Evolutionary conservation across 352 stramenopile genomes (phyloP), one percentile per base, ranked within the genome.

Genomic region (Phytophthora macrochlamydospora): DNA sequence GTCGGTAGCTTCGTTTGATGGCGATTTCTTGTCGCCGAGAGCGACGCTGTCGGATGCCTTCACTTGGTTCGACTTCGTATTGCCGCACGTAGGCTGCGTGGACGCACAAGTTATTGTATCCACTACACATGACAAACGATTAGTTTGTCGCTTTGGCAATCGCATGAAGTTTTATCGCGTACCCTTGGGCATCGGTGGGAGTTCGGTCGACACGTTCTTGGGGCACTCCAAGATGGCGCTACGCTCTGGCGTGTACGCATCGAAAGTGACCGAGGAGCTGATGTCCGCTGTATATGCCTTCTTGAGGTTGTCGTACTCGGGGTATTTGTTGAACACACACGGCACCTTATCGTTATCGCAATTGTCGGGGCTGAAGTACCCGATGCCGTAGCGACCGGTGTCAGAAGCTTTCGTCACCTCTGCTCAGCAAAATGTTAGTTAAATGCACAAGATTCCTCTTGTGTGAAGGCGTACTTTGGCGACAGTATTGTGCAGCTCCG

Each of bases 291-390:
- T 83, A 66, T 83, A 91, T 9, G 74, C 76, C 33, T 57, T 75
- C 53, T 79, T 80, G 9, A 91, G 70, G 65, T 88, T 84, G 7
- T 85, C 68, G 51, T 81, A 73, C 51, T 91, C 80, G 3, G 81
- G 81, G 40, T 90, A 90, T 6, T 72, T 56, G n/a, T 60, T 82
- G 56, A 87, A 90, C 43, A 75, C 62, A 64, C 81, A 90, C 38
- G 70, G 67, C 2, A 71, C 70, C 9, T 64, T 73, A 30, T 83
- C 61, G 49, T 89, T 72, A 59, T 90, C 72, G 51, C 83, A 90
- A 24, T 86, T 58, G 32, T 89, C 71, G n/a, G 83, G 81, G 14
- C 75, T 53, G 56, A 90, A 92, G 71, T 90, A 90, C 9, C 78
- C 78, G 29, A 90, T 64, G 5, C 83, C 83, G 58, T 82, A 89